Conservation (phyloP, 495 filamentous ascomycete genomes). For the Lasiosphaeria miniovina region DNA sequence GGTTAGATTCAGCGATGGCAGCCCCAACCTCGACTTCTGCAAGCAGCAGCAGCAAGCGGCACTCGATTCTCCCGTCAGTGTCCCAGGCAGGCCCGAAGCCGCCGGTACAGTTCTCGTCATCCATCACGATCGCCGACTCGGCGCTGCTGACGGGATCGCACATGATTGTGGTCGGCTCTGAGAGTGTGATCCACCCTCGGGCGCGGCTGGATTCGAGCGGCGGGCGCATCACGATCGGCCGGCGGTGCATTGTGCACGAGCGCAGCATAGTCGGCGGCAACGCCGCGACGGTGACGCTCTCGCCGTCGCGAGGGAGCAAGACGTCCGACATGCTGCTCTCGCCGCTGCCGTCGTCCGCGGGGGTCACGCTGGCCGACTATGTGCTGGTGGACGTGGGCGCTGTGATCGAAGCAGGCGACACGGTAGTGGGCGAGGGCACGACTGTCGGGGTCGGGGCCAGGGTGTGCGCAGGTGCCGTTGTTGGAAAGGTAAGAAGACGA, state of each 20-base stretch:
- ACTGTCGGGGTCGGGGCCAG: slow-evolving; percentile 59
- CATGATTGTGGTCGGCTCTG: slow-evolving; percentile 65
- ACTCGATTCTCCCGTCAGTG: slow-evolving; percentile 47
- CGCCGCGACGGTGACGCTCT: slow-evolving; percentile 10
- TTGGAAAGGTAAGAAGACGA: slow-evolving; percentile 57
- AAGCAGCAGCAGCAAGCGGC: slow-evolving; percentile 36
- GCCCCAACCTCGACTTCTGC: slow-evolving; percentile 25
- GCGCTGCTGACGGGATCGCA: slow-evolving; percentile 68
- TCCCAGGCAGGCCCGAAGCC: slow-evolving; percentile 52
- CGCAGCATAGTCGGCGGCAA: slow-evolving; percentile 57
- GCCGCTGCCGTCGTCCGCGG: slow-evolving; percentile 17
- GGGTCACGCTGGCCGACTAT: slow-evolving; percentile 53
- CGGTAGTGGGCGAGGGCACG: slow-evolving; percentile 58
- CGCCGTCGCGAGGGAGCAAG: no score
- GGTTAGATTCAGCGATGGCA: slow-evolving; percentile 15
- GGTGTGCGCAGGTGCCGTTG: slow-evolving; percentile 58
- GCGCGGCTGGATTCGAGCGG: slow-evolving; percentile 63
- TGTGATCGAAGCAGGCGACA: slow-evolving; percentile 57
- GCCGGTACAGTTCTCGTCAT: slow-evolving; percentile 65
- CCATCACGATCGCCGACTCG: slow-evolving; percentile 71
- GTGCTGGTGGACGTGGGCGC: slow-evolving; percentile 61
- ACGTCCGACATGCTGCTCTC: neutral
- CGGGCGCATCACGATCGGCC: slow-evolving; percentile 70
- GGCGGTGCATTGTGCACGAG: slow-evolving; percentile 74
- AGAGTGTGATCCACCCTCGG: slow-evolving; percentile 81